Percentiles rank a stretch among this genome's conserved stretches.
Conservation (phyloP, 768 basidiomycete genomes). For the Hericium coralloides region DNA sequence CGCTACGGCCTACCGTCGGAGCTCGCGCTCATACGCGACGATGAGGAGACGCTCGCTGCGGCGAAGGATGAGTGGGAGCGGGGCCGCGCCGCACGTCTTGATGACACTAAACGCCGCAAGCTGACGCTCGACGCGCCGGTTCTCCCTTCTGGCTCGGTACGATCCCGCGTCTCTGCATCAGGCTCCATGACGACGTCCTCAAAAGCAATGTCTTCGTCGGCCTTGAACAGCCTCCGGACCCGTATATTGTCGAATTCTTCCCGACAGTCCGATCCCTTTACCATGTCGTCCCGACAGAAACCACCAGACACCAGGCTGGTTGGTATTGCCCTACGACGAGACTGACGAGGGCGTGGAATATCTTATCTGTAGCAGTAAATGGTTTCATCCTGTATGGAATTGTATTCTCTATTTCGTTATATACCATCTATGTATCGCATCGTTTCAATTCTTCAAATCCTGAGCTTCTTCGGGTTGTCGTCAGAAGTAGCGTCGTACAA, state of each 20-base stretch:
- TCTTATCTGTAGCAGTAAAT: not conserved
- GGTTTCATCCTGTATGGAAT: not conserved
- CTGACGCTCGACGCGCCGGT: conserved; percentile 15
- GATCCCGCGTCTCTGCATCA: not conserved
- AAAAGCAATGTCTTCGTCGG: conserved; percentile 1
- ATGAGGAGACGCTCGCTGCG: conserved; percentile 45
- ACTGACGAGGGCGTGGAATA: not conserved
- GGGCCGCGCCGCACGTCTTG: conserved; percentile 35
- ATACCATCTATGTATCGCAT: too few relatives aligned
- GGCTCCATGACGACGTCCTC: conserved; percentile 1
- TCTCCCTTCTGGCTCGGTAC: not conserved
- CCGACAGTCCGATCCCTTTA: not conserved
- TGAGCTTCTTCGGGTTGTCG: too few relatives aligned
- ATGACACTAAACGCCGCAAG: conserved; percentile 39
- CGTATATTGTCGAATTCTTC: conserved; percentile 12
- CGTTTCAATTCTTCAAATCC: too few relatives aligned
- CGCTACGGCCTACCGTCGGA: conserved; percentile 71
- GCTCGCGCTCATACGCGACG: conserved; percentile 57
- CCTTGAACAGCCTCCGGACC: not conserved
- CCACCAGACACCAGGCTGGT: not conserved
- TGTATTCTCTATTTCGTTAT: not conserved
- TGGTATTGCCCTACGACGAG: conserved; percentile 8
- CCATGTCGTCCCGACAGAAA: not conserved
- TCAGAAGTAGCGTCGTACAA: too few relatives aligned
- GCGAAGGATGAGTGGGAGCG: conserved; percentile 58